These are phyloP conservation scores for Ilex paraguariensis DNA, from an alignment of 305 asterid genomes.

Conservation along the genomic window DNA sequence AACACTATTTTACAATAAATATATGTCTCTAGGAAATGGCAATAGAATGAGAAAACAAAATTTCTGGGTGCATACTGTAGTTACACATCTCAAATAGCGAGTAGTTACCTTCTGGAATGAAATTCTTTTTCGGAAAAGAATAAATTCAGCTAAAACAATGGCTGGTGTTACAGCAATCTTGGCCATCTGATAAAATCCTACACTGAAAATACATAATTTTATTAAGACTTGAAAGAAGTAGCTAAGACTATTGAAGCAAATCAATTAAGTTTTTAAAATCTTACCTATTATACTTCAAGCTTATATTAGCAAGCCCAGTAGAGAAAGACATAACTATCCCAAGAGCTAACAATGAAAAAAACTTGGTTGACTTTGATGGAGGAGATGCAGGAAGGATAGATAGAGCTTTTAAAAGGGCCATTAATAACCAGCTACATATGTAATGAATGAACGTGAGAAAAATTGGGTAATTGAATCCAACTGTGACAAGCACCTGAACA, in stretches of 20 bases:
- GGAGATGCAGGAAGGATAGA: slow-evolving; percentile 79
- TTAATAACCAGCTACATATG: slow-evolving; percentile 78
- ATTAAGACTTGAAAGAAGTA: slow-evolving; percentile 19
- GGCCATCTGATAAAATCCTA: slow-evolving; percentile 99
- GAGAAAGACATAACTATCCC: slow-evolving; percentile 99
- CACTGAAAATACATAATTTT: slow-evolving; percentile 44
- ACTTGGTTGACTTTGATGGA: slow-evolving; percentile 71
- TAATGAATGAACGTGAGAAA: slow-evolving; percentile 91
- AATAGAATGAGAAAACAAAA: background rate
- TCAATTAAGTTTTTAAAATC: slow-evolving; percentile 9
- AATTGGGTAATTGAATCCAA: slow-evolving; percentile 90
- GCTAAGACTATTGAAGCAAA: slow-evolving; percentile 12
- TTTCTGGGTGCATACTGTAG: slow-evolving; percentile 1
- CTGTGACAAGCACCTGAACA: slow-evolving; percentile 81
- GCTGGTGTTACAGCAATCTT: slow-evolving; percentile 98
- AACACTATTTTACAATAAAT: too few species aligned
- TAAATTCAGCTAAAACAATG: slow-evolving; percentile 82
- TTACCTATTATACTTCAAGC: slow-evolving; percentile 95
- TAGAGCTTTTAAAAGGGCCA: slow-evolving; percentile 74
- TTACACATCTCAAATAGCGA: background rate
- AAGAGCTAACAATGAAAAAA: slow-evolving; percentile 68
- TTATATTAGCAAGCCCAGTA: slow-evolving; percentile 97
- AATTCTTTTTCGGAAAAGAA: slow-evolving; percentile 62
- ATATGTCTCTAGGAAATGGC: background rate
- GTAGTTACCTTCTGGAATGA: slow-evolving; percentile 59